Evolutionary conservation across 1,284 basidiomycete genomes (phyloP), one percentile per base, ranked within the genome.

Genomic region (Cryptococcus sp.): DNA sequence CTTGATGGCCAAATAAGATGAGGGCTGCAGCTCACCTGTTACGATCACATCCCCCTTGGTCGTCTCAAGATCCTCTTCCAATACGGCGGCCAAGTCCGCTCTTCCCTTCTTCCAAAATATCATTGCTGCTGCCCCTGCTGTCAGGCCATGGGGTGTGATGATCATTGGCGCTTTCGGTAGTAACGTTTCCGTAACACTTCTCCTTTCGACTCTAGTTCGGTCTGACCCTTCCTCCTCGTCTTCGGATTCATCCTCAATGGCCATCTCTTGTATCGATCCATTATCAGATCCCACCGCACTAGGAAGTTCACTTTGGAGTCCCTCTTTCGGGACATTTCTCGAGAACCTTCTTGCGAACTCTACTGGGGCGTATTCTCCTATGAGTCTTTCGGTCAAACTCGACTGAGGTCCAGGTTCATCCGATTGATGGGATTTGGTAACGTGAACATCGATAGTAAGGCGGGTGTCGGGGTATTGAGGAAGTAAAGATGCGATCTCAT

Each of bases 11-110:
- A 13, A 14, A 49, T 6, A 32, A 42, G 15, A 8, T 8, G 23
- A n/a, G 8, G 35, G 30, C 5, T 15, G 14, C 33, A 33, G 37
- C 54, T 51, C 23, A 56, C 54, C 54, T 30, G 49, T 71, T 45
- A 71, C 63, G 7, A 46, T 45, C 7, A 53, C 34, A 8, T 46
- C 34, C 31, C 52, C 52, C n/a, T 7, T 34, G n/a, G 46, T 53
- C 45, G 46, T 48, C n/a, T 53, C 46, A 11, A 53, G 44, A 34
- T 53, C 46, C 2, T 34, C 46, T 30, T 53, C 30, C 37, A 53
- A 34, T 10, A 49, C 52, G n/a, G 44, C 52, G 3, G 23, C 8
- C 15, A 53, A 32, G 34, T 53, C 46, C 52, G 52, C 52, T 31
- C 52, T 23, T 15, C 52, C 52, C 33, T 53, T 53, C 52, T 53